These are phyloP conservation scores for Botrytis fragariae DNA, from an alignment of 2,329 filamentous ascomycete species.

Conservation along the genomic window DNA sequence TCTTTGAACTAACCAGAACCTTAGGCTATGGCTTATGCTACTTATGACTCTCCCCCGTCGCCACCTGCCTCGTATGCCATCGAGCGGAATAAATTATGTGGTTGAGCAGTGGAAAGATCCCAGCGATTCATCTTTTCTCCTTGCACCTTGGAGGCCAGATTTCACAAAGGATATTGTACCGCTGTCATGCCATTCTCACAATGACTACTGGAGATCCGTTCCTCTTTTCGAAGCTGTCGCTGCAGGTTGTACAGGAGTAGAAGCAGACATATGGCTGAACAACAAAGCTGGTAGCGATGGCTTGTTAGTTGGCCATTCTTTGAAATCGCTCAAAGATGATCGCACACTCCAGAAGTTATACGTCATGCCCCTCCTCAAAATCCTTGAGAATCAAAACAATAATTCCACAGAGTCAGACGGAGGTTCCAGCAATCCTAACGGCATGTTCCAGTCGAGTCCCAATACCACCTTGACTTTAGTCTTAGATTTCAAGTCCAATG, in stretches of 20 bases:
- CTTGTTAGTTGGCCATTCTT: conserved; percentile 56
- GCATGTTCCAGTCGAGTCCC: conserved; percentile 26
- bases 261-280: conserved; percentile 61
- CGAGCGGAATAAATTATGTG: background rate
- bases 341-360: conserved; percentile 58
- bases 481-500: conserved; percentile 51
- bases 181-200: conserved; percentile 44
- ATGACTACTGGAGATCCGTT: conserved; percentile 54
- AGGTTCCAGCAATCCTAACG: conserved; percentile 16
- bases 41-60: background rate
- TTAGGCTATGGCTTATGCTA: background rate
- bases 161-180: conserved; percentile 11
- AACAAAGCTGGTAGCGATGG: conserved; percentile 43
- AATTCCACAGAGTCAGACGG: background rate
- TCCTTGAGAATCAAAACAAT: conserved; percentile 50
- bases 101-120: background rate
- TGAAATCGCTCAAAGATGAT: conserved; percentile 48
- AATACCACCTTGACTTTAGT: conserved; percentile 42
- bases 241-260: conserved; percentile 55
- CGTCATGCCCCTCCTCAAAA: conserved; percentile 56
- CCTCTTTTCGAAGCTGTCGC: conserved; percentile 52
- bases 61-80: background rate
- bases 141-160: background rate
- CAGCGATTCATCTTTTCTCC: background rate
- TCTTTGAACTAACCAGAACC: background rate